These are phyloP conservation scores for Mariannaea elegans DNA, from an alignment of 2,329 filamentous ascomycete genomes.

Conservation along the genomic window DNA sequence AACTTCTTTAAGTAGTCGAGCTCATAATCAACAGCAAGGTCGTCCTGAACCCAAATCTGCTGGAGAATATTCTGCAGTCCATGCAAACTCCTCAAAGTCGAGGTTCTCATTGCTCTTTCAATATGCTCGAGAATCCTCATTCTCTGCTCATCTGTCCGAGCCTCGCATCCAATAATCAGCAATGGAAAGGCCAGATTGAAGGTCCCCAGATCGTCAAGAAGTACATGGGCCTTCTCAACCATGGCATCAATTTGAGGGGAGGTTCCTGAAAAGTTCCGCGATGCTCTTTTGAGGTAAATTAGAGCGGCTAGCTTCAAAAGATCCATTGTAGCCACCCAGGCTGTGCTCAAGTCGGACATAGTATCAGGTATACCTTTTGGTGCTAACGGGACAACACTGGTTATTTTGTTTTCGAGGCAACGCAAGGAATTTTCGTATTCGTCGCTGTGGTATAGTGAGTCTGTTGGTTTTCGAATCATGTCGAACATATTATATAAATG, in stretches of 20 bases:
- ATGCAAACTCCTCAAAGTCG: constrained; percentile 5
- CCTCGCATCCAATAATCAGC: constrained; percentile 4
- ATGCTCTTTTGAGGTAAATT: constrained; percentile 6
- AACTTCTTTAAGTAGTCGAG: constrained; percentile 3
- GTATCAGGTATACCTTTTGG: constrained; percentile 3
- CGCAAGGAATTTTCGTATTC: constrained; percentile 5
- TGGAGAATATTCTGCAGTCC: constrained; percentile 5
- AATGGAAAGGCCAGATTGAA: constrained; percentile 5
- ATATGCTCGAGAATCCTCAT: constrained; percentile 4
- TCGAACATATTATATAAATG: constrained; percentile 6
- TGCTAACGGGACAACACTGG: constrained; percentile 2
- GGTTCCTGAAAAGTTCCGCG: constrained; percentile 3
- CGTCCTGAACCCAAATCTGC: constrained; percentile 2
- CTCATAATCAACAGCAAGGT: constrained; percentile 2
- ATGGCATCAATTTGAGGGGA: constrained; percentile 4
- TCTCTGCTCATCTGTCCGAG: constrained; percentile 3
- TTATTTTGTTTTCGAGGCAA: constrained; percentile 6
- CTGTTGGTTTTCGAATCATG: constrained; percentile 4
- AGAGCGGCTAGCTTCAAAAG: constrained; percentile 4
- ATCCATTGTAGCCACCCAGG: constrained; percentile 4
- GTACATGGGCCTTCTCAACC: constrained; percentile 4
- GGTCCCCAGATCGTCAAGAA: constrained; percentile 4
- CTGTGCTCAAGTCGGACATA: constrained; percentile 1
- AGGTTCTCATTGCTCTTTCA: constrained; percentile 5
- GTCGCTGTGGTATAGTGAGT: constrained; percentile 4